phyloP scores from a whole-genome alignment of 164 flowering plant genomes.

The Aristolochia fimbriata region DNA sequence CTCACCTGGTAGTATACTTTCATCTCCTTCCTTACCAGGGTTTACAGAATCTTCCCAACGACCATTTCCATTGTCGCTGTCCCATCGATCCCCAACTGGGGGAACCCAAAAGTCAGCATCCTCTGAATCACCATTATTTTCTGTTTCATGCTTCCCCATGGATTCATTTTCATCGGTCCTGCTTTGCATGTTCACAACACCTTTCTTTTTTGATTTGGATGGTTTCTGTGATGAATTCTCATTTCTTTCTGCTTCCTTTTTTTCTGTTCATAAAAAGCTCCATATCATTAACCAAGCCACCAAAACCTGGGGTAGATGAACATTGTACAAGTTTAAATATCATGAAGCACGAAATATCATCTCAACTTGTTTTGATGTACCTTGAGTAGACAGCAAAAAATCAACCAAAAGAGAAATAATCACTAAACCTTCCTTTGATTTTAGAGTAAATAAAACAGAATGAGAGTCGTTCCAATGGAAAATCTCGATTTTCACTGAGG shows the following conservation, averaged over 20 bases:
- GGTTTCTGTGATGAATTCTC: constrained; percentile 14
- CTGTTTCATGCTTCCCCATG: constrained; percentile 23
- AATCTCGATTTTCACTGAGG: too few relatives aligned
- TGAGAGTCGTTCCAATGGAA: too few relatives aligned
- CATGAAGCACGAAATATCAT: too few relatives aligned
- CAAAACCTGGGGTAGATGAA: too few relatives aligned
- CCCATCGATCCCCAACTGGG: constrained; percentile 79
- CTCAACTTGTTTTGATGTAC: too few relatives aligned
- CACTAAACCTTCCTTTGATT: too few relatives aligned
- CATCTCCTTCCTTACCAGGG: constrained; percentile 35
- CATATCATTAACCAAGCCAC: neutral
- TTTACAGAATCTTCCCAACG: constrained; percentile 72
- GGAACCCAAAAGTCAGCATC: constrained; percentile 81
- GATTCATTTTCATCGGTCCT: constrained; percentile 21
- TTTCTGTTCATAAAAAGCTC: constrained; percentile 29
- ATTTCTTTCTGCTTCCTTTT: constrained; percentile 42
- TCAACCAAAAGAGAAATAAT: too few relatives aligned
- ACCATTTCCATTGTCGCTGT: constrained; percentile 73
- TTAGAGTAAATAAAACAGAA: too few relatives aligned
- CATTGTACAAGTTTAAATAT: too few relatives aligned
- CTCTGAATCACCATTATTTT: constrained; percentile 35
- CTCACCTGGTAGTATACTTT: constrained; percentile 26
- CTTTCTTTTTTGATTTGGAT: constrained; percentile 16
- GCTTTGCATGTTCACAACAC: constrained; percentile 19
- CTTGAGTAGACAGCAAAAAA: too few relatives aligned